phyloP scores from a whole-genome alignment of 1,284 basidiomycete genomes.

The Violaceomyces palustris region DNA sequence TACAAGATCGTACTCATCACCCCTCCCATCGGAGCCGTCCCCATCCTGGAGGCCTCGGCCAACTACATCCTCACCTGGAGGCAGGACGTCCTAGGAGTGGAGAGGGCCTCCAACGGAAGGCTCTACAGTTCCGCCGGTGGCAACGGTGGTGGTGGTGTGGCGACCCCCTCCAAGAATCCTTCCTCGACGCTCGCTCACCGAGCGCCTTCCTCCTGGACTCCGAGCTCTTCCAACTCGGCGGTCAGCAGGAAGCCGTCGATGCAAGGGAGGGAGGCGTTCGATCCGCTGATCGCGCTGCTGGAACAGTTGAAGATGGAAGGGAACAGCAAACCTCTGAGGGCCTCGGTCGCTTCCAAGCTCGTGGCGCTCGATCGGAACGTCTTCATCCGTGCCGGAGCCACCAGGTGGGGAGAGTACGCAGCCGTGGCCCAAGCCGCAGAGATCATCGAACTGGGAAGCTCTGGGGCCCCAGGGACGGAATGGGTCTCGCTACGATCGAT shows the following conservation, averaged over 20 bases:
- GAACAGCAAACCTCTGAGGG: slow-evolving; percentile 24
- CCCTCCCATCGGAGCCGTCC: slow-evolving; percentile 39
- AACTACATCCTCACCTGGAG: slow-evolving; percentile 41
- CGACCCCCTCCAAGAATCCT: slow-evolving; percentile 8
- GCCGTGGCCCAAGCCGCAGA: slow-evolving; percentile 40
- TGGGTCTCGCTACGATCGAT: slow-evolving; percentile 31
- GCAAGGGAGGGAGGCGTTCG: slow-evolving; percentile 25
- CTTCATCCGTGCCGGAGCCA: slow-evolving; percentile 34
- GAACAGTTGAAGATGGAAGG: slow-evolving; percentile 36
- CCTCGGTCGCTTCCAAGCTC: slow-evolving; percentile 24
- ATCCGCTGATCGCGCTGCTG: slow-evolving; percentile 29
- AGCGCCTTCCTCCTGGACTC: too few relatives aligned
- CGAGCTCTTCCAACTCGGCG: background rate
- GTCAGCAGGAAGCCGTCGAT: too few relatives aligned
- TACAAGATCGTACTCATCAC: slow-evolving; percentile 40
- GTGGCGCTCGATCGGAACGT: slow-evolving; percentile 17
- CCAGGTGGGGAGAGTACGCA: slow-evolving; percentile 37
- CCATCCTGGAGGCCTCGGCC: slow-evolving; percentile 41
- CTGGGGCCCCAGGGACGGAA: slow-evolving; percentile 23
- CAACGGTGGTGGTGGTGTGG: slow-evolving; percentile 1
- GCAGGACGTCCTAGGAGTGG: slow-evolving; percentile 43
- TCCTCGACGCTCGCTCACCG: too few relatives aligned
- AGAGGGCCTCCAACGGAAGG: slow-evolving; percentile 25
- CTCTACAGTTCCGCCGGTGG: slow-evolving; percentile 20
- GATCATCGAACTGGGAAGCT: slow-evolving; percentile 30